Evolutionary conservation across 1,284 basidiomycete species (phyloP).

Genomic region (Anthracocystis setariae): DNA sequence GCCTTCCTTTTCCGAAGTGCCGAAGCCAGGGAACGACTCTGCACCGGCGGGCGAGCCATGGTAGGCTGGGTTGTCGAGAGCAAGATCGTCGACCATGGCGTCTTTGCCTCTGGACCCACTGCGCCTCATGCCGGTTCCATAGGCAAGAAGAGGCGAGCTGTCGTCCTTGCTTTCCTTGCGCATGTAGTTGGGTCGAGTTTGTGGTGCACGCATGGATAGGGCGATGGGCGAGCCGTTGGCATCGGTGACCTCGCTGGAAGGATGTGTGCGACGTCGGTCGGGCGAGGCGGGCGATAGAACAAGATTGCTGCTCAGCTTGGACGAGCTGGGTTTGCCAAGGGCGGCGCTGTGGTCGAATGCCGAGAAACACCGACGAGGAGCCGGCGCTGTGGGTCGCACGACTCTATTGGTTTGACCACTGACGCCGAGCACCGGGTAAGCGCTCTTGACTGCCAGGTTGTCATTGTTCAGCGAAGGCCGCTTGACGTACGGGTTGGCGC

Average conservation of each 20-base stretch:
- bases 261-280: slow-evolving; percentile 26
- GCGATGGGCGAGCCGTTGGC: slow-evolving; percentile 56
- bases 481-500: slow-evolving; percentile 56
- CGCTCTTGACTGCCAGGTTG: slow-evolving; percentile 34
- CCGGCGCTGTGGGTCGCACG: slow-evolving; percentile 44
- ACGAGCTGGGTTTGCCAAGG: slow-evolving; percentile 16
- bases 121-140: slow-evolving; percentile 54
- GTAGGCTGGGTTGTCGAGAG: slow-evolving; percentile 24
- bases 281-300: slow-evolving; percentile 32
- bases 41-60: slow-evolving; percentile 36
- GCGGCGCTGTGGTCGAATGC: slow-evolving; percentile 42
- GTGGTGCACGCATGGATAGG: slow-evolving; percentile 20
- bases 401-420: slow-evolving; percentile 25
- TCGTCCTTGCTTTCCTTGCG: slow-evolving; percentile 59
- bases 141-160: slow-evolving; percentile 56
- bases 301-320: slow-evolving; percentile 6
- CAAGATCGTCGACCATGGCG: slow-evolving; percentile 38
- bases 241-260: slow-evolving; percentile 34
- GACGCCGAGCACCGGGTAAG: slow-evolving; percentile 47
- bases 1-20: slow-evolving; percentile 72
- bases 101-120: slow-evolving; percentile 38
- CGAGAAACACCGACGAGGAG: slow-evolving; percentile 52
- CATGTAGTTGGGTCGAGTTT: slow-evolving; percentile 33
- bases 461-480: slow-evolving; percentile 39
- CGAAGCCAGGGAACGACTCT: slow-evolving; percentile 59